phyloP scores from a whole-genome alignment of 768 basidiomycete genomes.

The Lactifluus pinguis region DNA sequence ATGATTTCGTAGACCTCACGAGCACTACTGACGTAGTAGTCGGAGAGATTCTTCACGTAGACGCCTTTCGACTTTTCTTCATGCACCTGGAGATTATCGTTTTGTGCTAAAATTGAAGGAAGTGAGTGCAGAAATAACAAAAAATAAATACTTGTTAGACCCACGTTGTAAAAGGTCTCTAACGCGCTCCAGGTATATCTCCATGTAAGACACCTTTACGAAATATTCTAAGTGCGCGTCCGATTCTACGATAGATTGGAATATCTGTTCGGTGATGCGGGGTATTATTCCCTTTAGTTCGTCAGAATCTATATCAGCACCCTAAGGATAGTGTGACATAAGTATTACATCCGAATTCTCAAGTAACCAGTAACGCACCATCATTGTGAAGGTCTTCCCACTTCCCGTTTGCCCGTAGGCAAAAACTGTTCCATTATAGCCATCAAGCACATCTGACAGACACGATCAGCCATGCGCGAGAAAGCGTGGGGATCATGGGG shows the following conservation, averaged over 20 bases:
- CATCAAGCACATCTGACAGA: constrained; percentile 83
- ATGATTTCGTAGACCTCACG: constrained; percentile 98
- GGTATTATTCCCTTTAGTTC: constrained; percentile 95
- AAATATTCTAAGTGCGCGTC: constrained; percentile 95
- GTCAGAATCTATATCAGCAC: constrained; percentile 92
- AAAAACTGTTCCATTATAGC: constrained; percentile 96
- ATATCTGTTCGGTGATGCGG: constrained; percentile 97
- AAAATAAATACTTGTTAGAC: constrained; percentile 28
- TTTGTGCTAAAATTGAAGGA: constrained; percentile 53
- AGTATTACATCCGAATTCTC: not conserved
- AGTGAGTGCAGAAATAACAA: not conserved
- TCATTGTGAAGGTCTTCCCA: constrained; percentile 97
- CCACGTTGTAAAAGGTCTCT: constrained; percentile 90
- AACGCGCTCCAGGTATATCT: constrained; percentile 96
- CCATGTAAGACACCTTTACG: constrained; percentile 99
- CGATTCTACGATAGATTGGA: constrained; percentile 93
- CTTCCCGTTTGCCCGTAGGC: constrained; percentile 83
- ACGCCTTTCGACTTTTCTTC: constrained; percentile 97
- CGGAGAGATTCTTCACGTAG: constrained; percentile 94
- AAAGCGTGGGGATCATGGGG: not conserved
- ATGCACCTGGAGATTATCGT: constrained; percentile 97
- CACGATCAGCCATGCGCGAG: constrained; percentile 1
- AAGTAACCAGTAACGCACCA: constrained; percentile 44
- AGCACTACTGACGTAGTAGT: constrained; percentile 95
- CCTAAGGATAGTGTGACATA: constrained; percentile 38